Conservation (phyloP, 129 eudicot species). For the Lactuca saligna region DNA sequence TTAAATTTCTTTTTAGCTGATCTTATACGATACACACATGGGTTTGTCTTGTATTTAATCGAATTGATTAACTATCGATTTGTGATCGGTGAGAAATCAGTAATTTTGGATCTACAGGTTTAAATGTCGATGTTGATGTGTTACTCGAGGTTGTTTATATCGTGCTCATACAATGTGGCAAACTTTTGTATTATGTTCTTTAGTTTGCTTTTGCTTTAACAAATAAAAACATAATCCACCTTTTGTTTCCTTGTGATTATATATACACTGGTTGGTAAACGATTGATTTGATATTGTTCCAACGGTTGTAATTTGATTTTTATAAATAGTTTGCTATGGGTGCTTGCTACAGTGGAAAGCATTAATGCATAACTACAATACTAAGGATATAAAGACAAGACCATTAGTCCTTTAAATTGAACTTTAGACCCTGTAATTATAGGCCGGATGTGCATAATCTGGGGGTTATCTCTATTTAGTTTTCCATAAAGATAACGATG, state of each 20-base stretch:
- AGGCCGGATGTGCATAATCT: no score
- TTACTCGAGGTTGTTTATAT: background rate
- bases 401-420: background rate
- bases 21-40: slow-evolving; percentile 16
- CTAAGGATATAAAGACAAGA: background rate
- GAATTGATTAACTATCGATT: slow-evolving; percentile 21
- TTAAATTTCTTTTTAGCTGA: slow-evolving; percentile 12
- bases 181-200: slow-evolving; percentile 5
- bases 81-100: slow-evolving; percentile 15
- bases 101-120: slow-evolving; percentile 38
- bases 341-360: background rate
- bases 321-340: background rate
- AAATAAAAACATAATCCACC: background rate
- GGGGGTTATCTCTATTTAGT: no score
- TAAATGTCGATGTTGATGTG: slow-evolving; percentile 16
- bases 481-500: no score
- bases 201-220: slow-evolving; percentile 7
- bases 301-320: slow-evolving; percentile 16
- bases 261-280: slow-evolving; percentile 1
- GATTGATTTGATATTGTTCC: slow-evolving; percentile 10
- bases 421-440: no score
- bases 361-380: no score
- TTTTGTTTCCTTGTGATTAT: slow-evolving; percentile 18
- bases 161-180: slow-evolving; percentile 7
- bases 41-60: background rate